A percentile compares a stretch with the other conserved stretches of the same genome.
Conservation (phyloP, 2,329 filamentous ascomycete genomes). For the Geoglossum cookeanum region DNA sequence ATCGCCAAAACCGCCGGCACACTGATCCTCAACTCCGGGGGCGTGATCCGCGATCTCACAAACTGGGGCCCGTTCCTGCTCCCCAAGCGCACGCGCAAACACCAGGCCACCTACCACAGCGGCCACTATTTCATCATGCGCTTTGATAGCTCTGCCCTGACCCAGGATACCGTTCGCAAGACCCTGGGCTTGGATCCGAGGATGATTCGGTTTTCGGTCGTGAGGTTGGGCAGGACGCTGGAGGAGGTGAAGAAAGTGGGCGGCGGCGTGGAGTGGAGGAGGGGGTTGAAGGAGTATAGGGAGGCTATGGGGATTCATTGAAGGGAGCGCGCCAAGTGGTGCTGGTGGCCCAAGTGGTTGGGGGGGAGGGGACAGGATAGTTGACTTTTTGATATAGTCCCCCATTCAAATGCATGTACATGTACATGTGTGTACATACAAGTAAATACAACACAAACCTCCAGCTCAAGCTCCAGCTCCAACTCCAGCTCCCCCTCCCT, state of each 20-base stretch:
- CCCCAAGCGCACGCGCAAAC: conserved; percentile 56
- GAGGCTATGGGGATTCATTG: no score
- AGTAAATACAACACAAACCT: no score
- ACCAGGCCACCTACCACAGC: conserved; percentile 64
- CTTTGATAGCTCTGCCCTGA: conserved; percentile 59
- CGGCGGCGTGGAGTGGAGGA: conserved; percentile 35
- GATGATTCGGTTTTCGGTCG: conserved; percentile 70
- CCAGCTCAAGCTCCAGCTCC: no score
- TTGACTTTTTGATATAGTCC: no score
- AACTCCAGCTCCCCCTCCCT: no score
- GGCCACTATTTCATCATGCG: conserved; percentile 98
- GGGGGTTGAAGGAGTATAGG: not conserved
- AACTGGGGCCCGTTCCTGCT: conserved; percentile 94
- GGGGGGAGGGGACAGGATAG: no score
- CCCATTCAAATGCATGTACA: no score
- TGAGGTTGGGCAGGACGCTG: conserved; percentile 59
- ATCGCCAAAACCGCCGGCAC: conserved; percentile 74
- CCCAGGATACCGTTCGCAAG: conserved; percentile 55
- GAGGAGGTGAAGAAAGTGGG: conserved; percentile 39
- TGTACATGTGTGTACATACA: no score
- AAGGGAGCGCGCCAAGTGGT: no score
- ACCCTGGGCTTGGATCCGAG: conserved; percentile 73
- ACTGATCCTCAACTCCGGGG: conserved; percentile 62
- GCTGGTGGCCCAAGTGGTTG: no score
- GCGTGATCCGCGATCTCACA: conserved; percentile 76